Base-by-base conservation (phyloP, 129 eudicot species). In the Ambrosia artemisiifolia region DNA sequence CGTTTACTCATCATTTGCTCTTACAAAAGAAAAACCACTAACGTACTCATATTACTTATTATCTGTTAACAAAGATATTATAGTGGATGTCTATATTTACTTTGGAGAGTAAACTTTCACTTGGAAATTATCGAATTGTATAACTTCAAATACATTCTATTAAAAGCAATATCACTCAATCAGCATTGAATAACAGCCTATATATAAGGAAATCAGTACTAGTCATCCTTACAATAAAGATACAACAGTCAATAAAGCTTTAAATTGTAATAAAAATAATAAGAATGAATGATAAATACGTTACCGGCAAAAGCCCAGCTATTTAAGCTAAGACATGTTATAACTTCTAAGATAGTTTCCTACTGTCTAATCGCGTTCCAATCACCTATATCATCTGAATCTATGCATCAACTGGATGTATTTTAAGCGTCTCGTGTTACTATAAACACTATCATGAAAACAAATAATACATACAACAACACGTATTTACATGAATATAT, bases 1-100 rank as follows among this genome's bases (percentile, higher is more conserved):
- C 40, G 32, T 60, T 73, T 53, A 3, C 7, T 24, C 28, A 53
- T 70, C 35, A 70, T 70, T 51, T 70, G 36, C 50, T 50, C 63
- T 6, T 17, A 49, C 34, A 53, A 51, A 54, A 63, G 49, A 17
- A 54, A 69, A 54, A 18, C 74, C 19, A 19, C 50, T 17, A 17
- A 17, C 32, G 14, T 69, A 35, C 68, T 63, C n/a, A 10, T 36
- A 36, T 6, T 63, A 63, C 32, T 63, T 61, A 16, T 16, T 63
- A n/a, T 63, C 18, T 63, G n/a, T 36, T 63, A n/a, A 8, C 38
- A 28, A 63, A 63, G 69, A 8, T 63, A 48, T 35, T 38, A n/a
- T 17, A n/a, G 32, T 36, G 69, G 32, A 63, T 63, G 9, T 17
- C 9, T n/a, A 20, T 38, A 14, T 35, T 35, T 35, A 38, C 28